Evolutionary conservation across 2,329 filamentous ascomycete genomes (phyloP), one percentile per base, ranked within the genome.

Genomic region (Botrytis sinoallii): DNA sequence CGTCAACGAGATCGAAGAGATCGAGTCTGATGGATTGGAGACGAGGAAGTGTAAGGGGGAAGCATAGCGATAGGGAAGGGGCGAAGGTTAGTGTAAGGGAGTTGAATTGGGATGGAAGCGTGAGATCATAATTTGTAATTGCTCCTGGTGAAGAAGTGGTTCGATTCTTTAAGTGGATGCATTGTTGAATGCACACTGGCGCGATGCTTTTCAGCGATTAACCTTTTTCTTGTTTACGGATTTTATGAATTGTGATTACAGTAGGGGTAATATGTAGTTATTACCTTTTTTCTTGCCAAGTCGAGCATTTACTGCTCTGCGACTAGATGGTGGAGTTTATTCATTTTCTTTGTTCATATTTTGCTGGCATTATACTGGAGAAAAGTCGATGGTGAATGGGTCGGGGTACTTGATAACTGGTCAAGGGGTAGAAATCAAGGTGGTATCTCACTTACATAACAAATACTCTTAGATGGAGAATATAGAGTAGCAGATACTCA

Each of bases 21-120:
- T n/a, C 65, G 64, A 72, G 71, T 67, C 22, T 72, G 29, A 68
- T 72, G 71, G 71, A 72, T 48, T 72, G 71, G 71, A 72, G 63
- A 16, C 48, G 71, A 20, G 71, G 71, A 6, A 69, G 71, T 52
- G 16, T 69, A 67, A 68, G 40, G 64, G 71, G 40, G 18, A 72
- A 72, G 40, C 32, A 68, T 25, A 8, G 20, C 6, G 71, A 46
- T 29, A 57, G 66, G 46, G 66, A 57, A 25, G 64, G 63, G 6
- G 69, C 63, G 71, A 63, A 67, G 48, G 52, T 72, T 25, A 59
- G 63, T 44, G 71, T 72, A 32, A 46, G 64, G 40, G 71, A 72
- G 44, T 40, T 72, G 52, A 72, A 72, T 12, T 72, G 71, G 71
- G 71, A 72, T 48, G 71, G 71, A 38, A 72, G 71, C 25, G 71